Percentiles rank a stretch among this genome's conserved stretches.
These are phyloP conservation scores for Calonectria montana DNA, from an alignment of 2,329 filamentous ascomycete species.

Conservation along the genomic window DNA sequence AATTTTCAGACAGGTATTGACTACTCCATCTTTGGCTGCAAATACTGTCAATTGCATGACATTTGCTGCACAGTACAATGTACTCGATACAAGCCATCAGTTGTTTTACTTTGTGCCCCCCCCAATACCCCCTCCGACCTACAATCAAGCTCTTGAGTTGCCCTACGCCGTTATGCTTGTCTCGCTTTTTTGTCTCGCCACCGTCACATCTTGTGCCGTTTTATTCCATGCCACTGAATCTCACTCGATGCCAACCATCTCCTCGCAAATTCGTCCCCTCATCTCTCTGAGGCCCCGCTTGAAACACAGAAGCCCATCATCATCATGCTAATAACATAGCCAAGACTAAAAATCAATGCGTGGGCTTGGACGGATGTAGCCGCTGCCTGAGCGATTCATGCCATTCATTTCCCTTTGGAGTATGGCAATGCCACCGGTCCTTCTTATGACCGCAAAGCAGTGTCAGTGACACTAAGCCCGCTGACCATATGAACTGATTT, in stretches of 20 bases:
- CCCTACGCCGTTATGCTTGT: slow-evolving; percentile 15
- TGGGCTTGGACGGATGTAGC: not conserved
- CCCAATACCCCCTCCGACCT: not conserved
- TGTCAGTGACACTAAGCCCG: not conserved
- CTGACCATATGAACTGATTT: not conserved
- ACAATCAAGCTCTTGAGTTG: slow-evolving; percentile 3
- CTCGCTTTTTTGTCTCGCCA: slow-evolving; percentile 14
- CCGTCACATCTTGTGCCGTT: not conserved
- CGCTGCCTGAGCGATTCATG: slow-evolving; percentile 10
- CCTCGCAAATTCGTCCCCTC: not conserved
- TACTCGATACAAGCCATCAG: not conserved
- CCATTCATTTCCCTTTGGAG: not conserved
- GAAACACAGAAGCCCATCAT: slow-evolving; percentile 7
- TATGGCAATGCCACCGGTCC: not conserved
- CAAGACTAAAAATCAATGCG: slow-evolving; percentile 7
- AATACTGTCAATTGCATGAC: not conserved
- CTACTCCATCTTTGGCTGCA: not conserved
- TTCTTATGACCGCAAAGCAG: not conserved
- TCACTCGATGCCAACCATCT: slow-evolving; percentile 1
- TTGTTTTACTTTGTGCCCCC: not conserved
- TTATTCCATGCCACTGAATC: slow-evolving; percentile 6
- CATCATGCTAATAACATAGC: not conserved
- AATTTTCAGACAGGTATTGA: not conserved
- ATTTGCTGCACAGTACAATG: not conserved
- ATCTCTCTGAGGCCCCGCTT: slow-evolving; percentile 2